Evolutionary conservation across 1,284 basidiomycete species (phyloP).

Genomic region (Laetiporus sulphureus): DNA sequence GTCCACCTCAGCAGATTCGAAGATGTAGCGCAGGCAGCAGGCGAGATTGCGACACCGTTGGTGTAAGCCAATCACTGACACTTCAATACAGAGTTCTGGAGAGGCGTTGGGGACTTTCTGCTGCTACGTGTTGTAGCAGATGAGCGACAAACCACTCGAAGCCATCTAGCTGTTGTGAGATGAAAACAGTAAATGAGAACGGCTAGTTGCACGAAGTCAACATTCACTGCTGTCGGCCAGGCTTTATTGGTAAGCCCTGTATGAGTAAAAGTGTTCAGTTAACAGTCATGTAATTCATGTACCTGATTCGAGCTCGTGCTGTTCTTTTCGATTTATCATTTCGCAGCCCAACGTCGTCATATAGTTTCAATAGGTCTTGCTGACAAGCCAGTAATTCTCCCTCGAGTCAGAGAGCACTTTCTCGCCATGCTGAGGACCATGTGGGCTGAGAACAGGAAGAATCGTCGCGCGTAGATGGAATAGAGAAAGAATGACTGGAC

Average conservation of each 20-base stretch:
- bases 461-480: conserved; percentile 35
- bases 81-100: conserved; percentile 51
- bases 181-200: too few species aligned
- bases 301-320: conserved; percentile 71
- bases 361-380: conserved; percentile 50
- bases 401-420: conserved; percentile 76
- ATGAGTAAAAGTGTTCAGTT: too few species aligned
- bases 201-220: conserved; percentile 68
- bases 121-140: conserved; percentile 59
- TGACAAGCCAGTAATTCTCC: conserved; percentile 61
- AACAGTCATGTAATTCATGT: conserved; percentile 19
- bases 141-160: conserved; percentile 72
- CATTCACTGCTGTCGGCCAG: conserved; percentile 58
- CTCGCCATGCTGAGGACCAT: conserved; percentile 43
- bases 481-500: conserved; percentile 35
- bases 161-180: conserved; percentile 68
- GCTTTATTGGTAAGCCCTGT: too few species aligned
- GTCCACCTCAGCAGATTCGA: conserved; percentile 41
- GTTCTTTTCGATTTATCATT: conserved; percentile 57
- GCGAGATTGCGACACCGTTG: conserved; percentile 58
- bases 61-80: conserved; percentile 61
- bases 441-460: conserved; percentile 31
- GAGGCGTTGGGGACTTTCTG: conserved; percentile 57
- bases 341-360: conserved; percentile 57
- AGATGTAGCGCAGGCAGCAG: conserved; percentile 52